These are phyloP conservation scores for Aspergillus udagawae DNA, from an alignment of 2,329 filamentous ascomycete genomes.

Conservation along the genomic window DNA sequence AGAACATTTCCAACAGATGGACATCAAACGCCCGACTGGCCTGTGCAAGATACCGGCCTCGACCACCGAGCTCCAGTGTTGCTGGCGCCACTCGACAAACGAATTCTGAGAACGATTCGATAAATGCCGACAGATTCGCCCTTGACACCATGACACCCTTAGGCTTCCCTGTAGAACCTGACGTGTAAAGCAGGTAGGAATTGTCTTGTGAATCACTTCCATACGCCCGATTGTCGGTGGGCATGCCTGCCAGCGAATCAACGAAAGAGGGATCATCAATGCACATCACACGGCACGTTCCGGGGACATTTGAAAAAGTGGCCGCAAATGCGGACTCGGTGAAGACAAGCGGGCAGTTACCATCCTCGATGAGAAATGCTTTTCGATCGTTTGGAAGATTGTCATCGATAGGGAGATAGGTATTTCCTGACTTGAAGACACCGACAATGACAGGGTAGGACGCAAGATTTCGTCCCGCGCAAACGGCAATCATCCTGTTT, in stretches of 20 bases:
- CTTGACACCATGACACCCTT: slow-evolving; percentile 94
- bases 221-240: slow-evolving; percentile 13
- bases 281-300: slow-evolving; percentile 17
- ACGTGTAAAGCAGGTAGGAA: slow-evolving; percentile 73
- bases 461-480: slow-evolving; percentile 21
- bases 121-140: slow-evolving; percentile 24
- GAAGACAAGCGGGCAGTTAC: slow-evolving; percentile 25
- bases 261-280: slow-evolving; percentile 19
- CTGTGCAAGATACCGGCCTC: slow-evolving; percentile 30
- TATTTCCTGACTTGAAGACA: slow-evolving; percentile 33
- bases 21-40: slow-evolving; percentile 33
- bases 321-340: slow-evolving; percentile 18
- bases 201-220: slow-evolving; percentile 14
- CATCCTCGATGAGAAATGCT: slow-evolving; percentile 26
- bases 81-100: slow-evolving; percentile 20
- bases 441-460: slow-evolving; percentile 28
- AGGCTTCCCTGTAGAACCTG: slow-evolving; percentile 90
- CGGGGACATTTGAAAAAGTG: slow-evolving; percentile 16
- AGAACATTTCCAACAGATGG: slow-evolving; percentile 28
- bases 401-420: slow-evolving; percentile 34
- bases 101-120: slow-evolving; percentile 26
- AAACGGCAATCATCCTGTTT: slow-evolving; percentile 27
- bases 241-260: slow-evolving; percentile 12
- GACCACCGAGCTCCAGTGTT: slow-evolving; percentile 21
- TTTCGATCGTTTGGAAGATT: slow-evolving; percentile 27